Base-by-base conservation (phyloP, 2,329 filamentous ascomycete species). In the Colletotrichum sp. region DNA sequence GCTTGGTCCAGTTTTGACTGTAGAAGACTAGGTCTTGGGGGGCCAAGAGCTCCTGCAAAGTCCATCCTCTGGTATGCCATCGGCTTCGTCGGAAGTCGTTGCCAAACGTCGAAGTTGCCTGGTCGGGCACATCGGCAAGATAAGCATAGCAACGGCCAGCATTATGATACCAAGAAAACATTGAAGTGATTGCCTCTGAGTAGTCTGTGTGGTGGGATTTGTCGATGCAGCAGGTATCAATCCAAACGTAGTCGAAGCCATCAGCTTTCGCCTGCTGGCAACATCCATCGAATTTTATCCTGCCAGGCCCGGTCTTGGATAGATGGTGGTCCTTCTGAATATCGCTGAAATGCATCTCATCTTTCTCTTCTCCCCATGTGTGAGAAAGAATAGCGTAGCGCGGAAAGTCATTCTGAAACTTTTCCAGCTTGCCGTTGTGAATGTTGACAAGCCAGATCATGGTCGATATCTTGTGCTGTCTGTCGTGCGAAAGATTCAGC, bases 401-500 rank as follows among this genome's bases (percentile, higher is more conserved):
- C 1, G 43, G n/a, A 1, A 48, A 22, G 10, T 48, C 0, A 1
- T 13, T 22, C 43, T 48, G 43, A 48, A 48, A 48, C 6, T 22
- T 48, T 22, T 48, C 10, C 0, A 22, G 43, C n/a, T 48, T 48
- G 6, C 43, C 6, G 10, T 0, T 22, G 43, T 48, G n/a, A 4
- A 48, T n/a, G 43, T 22, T 48, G 9, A 48, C 22, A 8, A 48
- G n/a, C 43, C n/a, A 48, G 3, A 22, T 48, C 43, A 48, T 48
- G 2, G 10, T 48, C 18, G 10, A 8, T 10, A 0, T n/a, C 18
- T 43, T n/a, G 10, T 1, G 39, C 39, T 18, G 36, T 18, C 16
- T 39, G 5, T 39, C 8, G 8, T 39, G 1, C 1, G 8, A 39
- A 39, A 39, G 0, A 39, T 9, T 18, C 0, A 0, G 8, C 1